These are phyloP conservation scores for Leccinum aurantiacum DNA, from an alignment of 768 basidiomycete genomes.

Conservation along the genomic window DNA sequence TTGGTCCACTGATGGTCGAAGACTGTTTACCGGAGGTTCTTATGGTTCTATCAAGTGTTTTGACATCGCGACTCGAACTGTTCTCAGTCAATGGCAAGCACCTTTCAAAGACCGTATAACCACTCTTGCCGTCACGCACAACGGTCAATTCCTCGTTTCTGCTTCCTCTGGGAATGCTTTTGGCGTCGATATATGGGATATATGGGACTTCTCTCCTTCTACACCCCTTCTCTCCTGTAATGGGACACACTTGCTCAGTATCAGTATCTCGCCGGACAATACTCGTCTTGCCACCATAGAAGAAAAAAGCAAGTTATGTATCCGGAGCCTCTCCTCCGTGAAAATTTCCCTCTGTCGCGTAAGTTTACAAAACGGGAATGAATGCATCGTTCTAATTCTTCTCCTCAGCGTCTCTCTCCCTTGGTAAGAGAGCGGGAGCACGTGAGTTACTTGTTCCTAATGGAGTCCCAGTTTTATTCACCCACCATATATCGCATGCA, in stretches of 20 bases:
- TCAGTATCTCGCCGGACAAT: slow-evolving; percentile 6
- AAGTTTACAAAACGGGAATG: neutral
- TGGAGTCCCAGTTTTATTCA: neutral
- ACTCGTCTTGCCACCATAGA: slow-evolving; percentile 3
- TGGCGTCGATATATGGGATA: slow-evolving; percentile 16
- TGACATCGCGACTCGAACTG: slow-evolving; percentile 1
- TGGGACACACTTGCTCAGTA: neutral
- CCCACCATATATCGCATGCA: neutral
- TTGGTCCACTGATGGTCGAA: slow-evolving; percentile 18
- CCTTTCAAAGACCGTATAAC: slow-evolving; percentile 8
- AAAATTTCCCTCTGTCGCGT: slow-evolving; percentile 3
- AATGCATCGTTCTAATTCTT: neutral
- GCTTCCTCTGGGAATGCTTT: slow-evolving; percentile 5
- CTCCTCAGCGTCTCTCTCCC: slow-evolving; percentile 7
- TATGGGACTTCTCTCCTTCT: neutral
- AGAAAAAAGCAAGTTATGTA: neutral
- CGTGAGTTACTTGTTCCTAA: neutral
- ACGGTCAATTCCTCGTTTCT: slow-evolving; percentile 11
- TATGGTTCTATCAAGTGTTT: slow-evolving; percentile 14
- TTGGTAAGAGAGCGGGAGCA: neutral
- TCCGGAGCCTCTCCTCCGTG: neutral
- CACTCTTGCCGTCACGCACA: slow-evolving; percentile 4
- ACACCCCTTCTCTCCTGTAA: slow-evolving; percentile 4
- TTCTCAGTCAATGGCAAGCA: neutral
- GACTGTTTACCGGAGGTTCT: slow-evolving; percentile 15